Percentiles rank a stretch among this genome's conserved stretches.
Evolutionary conservation across 2,329 filamentous ascomycete genomes (phyloP).

Genomic region (Tolypocladium inflatum): DNA sequence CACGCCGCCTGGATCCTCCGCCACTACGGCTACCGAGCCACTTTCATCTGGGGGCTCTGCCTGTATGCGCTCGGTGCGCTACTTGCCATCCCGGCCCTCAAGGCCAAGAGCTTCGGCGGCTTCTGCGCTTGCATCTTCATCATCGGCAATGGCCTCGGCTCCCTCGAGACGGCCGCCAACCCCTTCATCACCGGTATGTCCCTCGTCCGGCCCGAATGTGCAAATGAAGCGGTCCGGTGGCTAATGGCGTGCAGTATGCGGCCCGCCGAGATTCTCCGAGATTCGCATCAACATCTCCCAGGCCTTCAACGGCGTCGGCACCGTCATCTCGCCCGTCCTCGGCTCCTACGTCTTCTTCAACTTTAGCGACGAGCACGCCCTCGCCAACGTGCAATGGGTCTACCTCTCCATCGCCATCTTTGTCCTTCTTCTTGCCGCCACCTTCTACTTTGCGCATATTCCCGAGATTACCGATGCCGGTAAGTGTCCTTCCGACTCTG

Average conservation of each 20-base stretch:
- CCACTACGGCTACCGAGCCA: slow-evolving; percentile 54
- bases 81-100: slow-evolving; percentile 45
- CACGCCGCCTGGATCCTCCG: slow-evolving; percentile 55
- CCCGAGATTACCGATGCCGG: slow-evolving; percentile 56
- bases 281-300: slow-evolving; percentile 69
- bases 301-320: slow-evolving; percentile 67
- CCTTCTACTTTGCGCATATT: slow-evolving; percentile 59
- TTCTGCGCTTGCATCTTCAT: slow-evolving; percentile 68
- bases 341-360: slow-evolving; percentile 68
- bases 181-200: slow-evolving; percentile 52
- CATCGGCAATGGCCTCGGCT: slow-evolving; percentile 63
- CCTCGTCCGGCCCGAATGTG: neutral
- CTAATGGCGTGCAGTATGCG: slow-evolving; percentile 23
- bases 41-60: slow-evolving; percentile 58
- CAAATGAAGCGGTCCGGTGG: no score
- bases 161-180: slow-evolving; percentile 70
- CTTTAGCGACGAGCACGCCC: slow-evolving; percentile 43
- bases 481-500: slow-evolving; percentile 7
- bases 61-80: slow-evolving; percentile 57
- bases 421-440: slow-evolving; percentile 53
- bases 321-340: slow-evolving; percentile 61
- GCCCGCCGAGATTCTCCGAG: slow-evolving; percentile 61
- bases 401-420: slow-evolving; percentile 66
- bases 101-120: slow-evolving; percentile 58
- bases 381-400: slow-evolving; percentile 66